Conservation (phyloP, 345 rosid species). For the Salix viminalis region DNA sequence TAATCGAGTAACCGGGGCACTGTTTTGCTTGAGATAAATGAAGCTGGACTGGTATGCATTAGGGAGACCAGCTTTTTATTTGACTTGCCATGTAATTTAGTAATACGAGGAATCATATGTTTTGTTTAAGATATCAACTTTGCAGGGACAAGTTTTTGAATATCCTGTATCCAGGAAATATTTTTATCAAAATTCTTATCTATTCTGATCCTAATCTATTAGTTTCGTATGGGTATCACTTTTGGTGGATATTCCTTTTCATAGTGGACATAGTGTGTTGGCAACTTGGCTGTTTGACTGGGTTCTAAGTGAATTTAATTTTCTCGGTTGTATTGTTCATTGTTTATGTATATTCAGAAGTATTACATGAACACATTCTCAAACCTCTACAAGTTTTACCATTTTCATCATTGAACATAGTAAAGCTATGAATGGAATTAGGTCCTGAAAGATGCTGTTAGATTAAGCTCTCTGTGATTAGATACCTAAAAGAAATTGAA, state of each 20-base stretch:
- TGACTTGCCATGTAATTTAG: neutral
- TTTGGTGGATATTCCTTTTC: neutral
- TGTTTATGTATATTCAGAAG: neutral
- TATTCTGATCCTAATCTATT: neutral
- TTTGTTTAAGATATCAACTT: neutral
- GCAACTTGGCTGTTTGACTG: neutral
- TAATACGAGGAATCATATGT: neutral
- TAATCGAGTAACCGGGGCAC: neutral
- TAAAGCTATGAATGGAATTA: neutral
- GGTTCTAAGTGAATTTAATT: neutral
- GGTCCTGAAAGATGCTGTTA: neutral
- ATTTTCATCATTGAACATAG: neutral
- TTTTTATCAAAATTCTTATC: neutral
- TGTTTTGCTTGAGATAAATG: neutral
- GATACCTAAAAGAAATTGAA: neutral
- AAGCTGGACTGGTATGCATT: neutral
- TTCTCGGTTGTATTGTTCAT: neutral
- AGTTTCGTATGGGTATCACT: neutral
- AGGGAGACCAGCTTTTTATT: neutral
- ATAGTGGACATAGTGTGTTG: neutral
- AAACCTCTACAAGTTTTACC: neutral
- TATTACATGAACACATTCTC: neutral
- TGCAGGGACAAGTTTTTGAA: neutral
- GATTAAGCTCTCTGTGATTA: neutral
- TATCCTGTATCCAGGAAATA: neutral